A percentile compares a stretch with the other conserved stretches of the same genome.
Evolutionary conservation across 2,329 filamentous ascomycete genomes (phyloP).

Genomic region (Immersiporthe knoxdaviesiana): DNA sequence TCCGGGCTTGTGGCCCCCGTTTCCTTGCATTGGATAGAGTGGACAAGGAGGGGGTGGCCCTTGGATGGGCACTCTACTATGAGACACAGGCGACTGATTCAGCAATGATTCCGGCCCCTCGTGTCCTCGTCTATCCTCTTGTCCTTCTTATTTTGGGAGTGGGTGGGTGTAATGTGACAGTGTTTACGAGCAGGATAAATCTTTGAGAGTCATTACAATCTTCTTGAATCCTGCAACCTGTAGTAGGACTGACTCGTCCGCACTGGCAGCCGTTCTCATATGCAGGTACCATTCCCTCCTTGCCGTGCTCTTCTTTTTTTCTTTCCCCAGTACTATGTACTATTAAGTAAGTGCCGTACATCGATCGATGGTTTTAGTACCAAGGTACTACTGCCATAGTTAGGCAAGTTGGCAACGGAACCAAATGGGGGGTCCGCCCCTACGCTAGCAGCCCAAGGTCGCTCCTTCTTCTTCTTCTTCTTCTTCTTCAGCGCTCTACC

Average conservation of each 20-base stretch:
- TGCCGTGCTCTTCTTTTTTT: not conserved
- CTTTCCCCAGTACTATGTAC: not conserved
- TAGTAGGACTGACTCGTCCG: not conserved
- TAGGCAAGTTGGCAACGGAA: not conserved
- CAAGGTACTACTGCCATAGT: not conserved
- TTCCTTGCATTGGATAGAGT: not conserved
- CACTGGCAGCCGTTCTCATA: too few species aligned
- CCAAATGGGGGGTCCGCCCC: not conserved
- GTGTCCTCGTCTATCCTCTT: not conserved
- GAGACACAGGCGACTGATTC: not conserved
- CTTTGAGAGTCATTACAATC: not conserved
- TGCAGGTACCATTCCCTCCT: too few species aligned
- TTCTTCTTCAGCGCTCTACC: not conserved
- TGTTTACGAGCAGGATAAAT: not conserved
- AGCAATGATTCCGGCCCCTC: not conserved
- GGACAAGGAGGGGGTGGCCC: not conserved
- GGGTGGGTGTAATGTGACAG: not conserved
- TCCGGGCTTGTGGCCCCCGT: conserved; percentile 1
- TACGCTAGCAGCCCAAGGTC: not conserved
- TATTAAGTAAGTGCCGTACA: too few species aligned
- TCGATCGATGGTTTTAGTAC: not conserved
- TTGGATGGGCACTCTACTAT: not conserved
- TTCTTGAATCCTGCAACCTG: not conserved
- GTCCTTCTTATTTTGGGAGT: not conserved
- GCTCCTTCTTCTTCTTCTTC: not conserved